phyloP scores from a whole-genome alignment of 345 rosid species.

The Aquilaria sinensis region DNA sequence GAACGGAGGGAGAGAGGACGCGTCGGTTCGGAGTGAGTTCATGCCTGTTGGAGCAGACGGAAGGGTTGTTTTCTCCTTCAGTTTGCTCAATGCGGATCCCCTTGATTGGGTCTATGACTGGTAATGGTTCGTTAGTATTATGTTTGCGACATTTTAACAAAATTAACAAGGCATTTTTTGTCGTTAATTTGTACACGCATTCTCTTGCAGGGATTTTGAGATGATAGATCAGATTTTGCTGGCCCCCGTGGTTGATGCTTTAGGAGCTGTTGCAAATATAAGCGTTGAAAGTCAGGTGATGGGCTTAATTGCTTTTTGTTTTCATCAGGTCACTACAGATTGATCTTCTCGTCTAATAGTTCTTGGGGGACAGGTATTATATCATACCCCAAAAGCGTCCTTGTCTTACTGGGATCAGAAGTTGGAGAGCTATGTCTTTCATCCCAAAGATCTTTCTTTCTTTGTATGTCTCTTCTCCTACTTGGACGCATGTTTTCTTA shows the following conservation, averaged over 20 bases:
- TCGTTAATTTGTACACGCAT: conserved; percentile 4
- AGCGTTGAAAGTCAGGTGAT: conserved; percentile 91
- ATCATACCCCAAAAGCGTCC: conserved; percentile 86
- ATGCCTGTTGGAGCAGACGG: conserved; percentile 99
- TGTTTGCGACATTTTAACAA: not conserved
- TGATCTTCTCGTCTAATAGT: conserved; percentile 9
- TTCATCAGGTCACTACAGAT: conserved; percentile 2
- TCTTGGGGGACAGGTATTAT: conserved; percentile 56
- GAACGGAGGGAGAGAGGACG: conserved; percentile 83
- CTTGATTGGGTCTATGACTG: conserved; percentile 84
- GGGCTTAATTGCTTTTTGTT: conserved; percentile 2
- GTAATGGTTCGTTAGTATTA: conserved; percentile 25
- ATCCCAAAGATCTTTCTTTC: conserved; percentile 81
- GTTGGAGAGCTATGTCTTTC: conserved; percentile 52
- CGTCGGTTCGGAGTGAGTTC: conserved; percentile 65
- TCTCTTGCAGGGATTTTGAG: conserved; percentile 64
- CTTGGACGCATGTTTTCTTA: not conserved
- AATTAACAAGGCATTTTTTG: not conserved
- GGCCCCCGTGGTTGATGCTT: conserved; percentile 60
- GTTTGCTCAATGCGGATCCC: conserved; percentile 80
- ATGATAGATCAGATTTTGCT: conserved; percentile 52
- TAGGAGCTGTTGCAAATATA: conserved; percentile 71
- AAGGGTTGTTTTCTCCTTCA: conserved; percentile 76
- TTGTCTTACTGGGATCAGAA: conserved; percentile 80
- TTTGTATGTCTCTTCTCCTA: conserved; percentile 50